These are phyloP conservation scores for Rhodomyrtus tomentosa DNA, from an alignment of 345 rosid genomes.

Conservation along the genomic window DNA sequence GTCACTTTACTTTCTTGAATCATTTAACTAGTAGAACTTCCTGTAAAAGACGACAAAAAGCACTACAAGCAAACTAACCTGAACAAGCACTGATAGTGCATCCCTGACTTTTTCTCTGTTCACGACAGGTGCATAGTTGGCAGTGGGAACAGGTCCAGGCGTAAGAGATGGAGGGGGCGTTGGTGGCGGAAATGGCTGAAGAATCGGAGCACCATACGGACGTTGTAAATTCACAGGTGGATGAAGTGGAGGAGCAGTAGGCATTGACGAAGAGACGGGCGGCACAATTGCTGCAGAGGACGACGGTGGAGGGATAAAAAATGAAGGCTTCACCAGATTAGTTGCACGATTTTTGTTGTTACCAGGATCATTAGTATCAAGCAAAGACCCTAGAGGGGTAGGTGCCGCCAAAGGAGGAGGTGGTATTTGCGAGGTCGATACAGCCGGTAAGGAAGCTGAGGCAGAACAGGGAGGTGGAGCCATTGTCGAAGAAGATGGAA, in stretches of 20 bases:
- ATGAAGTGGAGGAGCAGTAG: constrained; percentile 50
- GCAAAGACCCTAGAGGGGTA: constrained; percentile 30
- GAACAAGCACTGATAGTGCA: constrained; percentile 62
- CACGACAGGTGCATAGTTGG: constrained; percentile 30
- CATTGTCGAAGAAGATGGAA: constrained; percentile 26
- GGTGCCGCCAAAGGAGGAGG: constrained; percentile 36
- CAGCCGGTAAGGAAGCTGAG: constrained; percentile 16
- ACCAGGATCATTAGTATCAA: constrained; percentile 33
- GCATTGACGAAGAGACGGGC: constrained; percentile 37
- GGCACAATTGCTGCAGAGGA: constrained; percentile 25
- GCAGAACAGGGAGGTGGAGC: constrained; percentile 33
- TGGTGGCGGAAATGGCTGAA: constrained; percentile 96
- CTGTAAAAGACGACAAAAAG: neutral
- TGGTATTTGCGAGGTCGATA: constrained; percentile 37
- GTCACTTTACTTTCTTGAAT: neutral
- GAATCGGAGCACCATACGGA: constrained; percentile 71
- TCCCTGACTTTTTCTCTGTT: constrained; percentile 76
- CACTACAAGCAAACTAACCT: constrained; percentile 34
- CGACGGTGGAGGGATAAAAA: constrained; percentile 45
- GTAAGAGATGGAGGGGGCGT: constrained; percentile 80
- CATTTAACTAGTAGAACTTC: neutral
- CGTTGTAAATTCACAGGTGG: constrained; percentile 44
- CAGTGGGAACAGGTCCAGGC: constrained; percentile 27
- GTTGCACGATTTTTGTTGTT: constrained; percentile 26
- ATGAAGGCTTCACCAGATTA: constrained; percentile 64